Evolutionary conservation across 371 early-diverging fungal species (phyloP), one percentile per base, ranked within the genome.

Genomic region (Chytridium lagenaria): DNA sequence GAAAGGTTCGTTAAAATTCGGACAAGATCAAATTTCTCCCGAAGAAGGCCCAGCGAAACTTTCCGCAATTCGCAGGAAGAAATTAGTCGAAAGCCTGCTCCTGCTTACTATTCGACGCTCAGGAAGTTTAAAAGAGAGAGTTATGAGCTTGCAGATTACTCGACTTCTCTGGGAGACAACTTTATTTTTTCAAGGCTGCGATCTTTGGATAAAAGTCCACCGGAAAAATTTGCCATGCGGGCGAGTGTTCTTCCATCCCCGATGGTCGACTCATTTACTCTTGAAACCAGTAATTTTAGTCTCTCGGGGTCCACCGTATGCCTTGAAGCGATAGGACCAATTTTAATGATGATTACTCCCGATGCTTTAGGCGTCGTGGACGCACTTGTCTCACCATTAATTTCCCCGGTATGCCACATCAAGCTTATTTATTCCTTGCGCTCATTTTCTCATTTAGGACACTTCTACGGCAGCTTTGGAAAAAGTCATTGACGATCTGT

Each of bases 321-420:
- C 37, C 34, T 61, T 37, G 61, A 61, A 61, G 61, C 61, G 36
- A 61, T 37, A 5, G 61, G 36, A 23, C 61, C 61, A 5, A 61
- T 61, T 16, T 37, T 15, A 28, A 7, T 61, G 16, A 3, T 37
- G 16, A 7, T 10, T 34, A 34, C 61, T 33, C 36, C 61, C 7
- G 7, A 33, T 52, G 12, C 26, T 52, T 5, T 52, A 5, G 12
- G 23, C 12, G n/a, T 12, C 5, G 5, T 52, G 55, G 55, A 52
- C 26, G 5, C 12, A 22, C 55, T 52, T 12, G 5, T 52, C 5
- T 23, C 7, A 22, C 12, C 55, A 26, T 5, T 52, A 26, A 5
- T 52, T 26, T 26, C n/a, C 5, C 12, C 23, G 55, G 55, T 52
- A 22, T 12, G 19, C 12, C 19, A n/a, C n/a, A n/a, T n/a, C n/a